A percentile compares a stretch with the other conserved stretches of the same genome.
Conservation (phyloP, 1,284 basidiomycete species). For the Naganishia albida region DNA sequence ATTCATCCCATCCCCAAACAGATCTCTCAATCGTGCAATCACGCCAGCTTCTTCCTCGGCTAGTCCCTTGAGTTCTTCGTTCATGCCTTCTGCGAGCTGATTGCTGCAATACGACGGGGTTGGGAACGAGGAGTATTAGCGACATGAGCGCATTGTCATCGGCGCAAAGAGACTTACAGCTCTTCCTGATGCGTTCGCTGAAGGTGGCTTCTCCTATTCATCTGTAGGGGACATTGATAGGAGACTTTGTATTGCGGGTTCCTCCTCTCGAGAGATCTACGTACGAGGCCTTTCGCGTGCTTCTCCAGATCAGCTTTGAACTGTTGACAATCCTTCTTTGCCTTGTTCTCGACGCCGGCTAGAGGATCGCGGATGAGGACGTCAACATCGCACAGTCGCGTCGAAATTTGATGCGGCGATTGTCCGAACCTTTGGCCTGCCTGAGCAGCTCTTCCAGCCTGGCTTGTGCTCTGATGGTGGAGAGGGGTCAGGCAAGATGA, state of each 20-base stretch:
- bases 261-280: not conserved
- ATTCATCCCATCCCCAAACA: not conserved
- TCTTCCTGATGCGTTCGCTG: constrained; percentile 17
- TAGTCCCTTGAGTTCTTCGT: not conserved
- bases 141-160: too few species aligned
- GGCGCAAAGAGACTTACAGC: not conserved
- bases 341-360: constrained; percentile 20
- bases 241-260: too few species aligned
- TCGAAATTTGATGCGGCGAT: not conserved
- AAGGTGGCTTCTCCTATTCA: not conserved
- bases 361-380: not conserved
- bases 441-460: constrained; percentile 24
- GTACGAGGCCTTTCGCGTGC: constrained; percentile 7
- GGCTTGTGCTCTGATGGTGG: constrained; percentile 15
- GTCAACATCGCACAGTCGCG: not conserved
- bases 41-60: not conserved
- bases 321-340: constrained; percentile 18
- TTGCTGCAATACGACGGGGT: not conserved
- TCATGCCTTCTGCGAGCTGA: not conserved
- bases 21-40: not conserved
- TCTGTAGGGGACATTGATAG: not conserved
- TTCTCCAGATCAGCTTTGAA: constrained; percentile 10
- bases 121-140: not conserved
- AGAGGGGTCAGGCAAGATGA: too few species aligned
- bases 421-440: constrained; percentile 14